These are phyloP conservation scores for Xylariaceae sp. DNA, from an alignment of 2,329 filamentous ascomycete genomes.

Conservation along the genomic window DNA sequence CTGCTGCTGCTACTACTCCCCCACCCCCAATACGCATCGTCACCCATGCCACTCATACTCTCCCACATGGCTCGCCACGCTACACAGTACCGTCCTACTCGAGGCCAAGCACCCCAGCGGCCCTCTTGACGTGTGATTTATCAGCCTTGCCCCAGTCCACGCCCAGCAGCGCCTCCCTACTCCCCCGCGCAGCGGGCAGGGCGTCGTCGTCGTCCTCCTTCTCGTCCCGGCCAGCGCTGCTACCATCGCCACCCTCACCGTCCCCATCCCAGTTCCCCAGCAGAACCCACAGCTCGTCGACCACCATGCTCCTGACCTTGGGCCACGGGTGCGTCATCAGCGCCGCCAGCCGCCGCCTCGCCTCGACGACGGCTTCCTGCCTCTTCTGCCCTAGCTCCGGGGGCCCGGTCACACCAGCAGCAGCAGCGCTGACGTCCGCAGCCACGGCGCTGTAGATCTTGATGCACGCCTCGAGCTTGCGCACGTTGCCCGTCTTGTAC, in stretches of 20 bases:
- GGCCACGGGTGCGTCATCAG: constrained; percentile 83
- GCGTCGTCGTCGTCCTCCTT: too few relatives aligned
- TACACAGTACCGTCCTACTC: constrained; percentile 15
- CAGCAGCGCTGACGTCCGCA: constrained; percentile 58
- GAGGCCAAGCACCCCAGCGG: constrained; percentile 41
- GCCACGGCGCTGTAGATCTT: constrained; percentile 73
- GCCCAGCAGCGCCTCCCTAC: constrained; percentile 41
- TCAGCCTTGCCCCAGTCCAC: constrained; percentile 56
- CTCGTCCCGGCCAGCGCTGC: neutral
- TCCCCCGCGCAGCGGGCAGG: constrained; percentile 2
- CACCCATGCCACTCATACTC: neutral
- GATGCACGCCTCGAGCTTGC: constrained; percentile 75
- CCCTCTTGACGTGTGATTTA: constrained; percentile 38
- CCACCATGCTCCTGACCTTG: constrained; percentile 56
- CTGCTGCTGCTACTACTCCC: too few relatives aligned
- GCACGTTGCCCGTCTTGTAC: constrained; percentile 77
- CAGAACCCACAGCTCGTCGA: constrained; percentile 57
- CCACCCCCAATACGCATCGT: neutral
- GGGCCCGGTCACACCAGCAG: constrained; percentile 3
- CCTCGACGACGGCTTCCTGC: constrained; percentile 47
- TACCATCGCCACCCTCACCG: constrained; percentile 1
- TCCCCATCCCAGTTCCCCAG: constrained; percentile 22
- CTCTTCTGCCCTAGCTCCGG: constrained; percentile 20
- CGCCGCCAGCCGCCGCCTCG: constrained; percentile 63
- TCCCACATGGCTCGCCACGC: too few relatives aligned